Percentiles rank a stretch among this genome's conserved stretches.
These are phyloP conservation scores for Stephanodiscus minutulus DNA, from an alignment of 108 stramenopile genomes.

Conservation along the genomic window DNA sequence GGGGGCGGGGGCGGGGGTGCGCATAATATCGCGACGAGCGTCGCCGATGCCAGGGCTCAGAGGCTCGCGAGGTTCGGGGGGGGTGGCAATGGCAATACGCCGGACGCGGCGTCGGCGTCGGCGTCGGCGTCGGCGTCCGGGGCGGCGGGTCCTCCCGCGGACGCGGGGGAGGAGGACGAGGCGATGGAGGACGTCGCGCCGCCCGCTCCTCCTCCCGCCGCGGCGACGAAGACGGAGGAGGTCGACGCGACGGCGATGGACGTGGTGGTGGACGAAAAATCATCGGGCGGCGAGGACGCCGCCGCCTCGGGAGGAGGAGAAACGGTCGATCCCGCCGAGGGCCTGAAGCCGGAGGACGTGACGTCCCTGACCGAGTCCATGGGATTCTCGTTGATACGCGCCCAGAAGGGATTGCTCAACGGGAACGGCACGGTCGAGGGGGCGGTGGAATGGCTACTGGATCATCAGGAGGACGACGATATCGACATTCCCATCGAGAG, in stretches of 20 bases:
- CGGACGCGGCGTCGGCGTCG: background rate
- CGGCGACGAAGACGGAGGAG: conserved; percentile 21
- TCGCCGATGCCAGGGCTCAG: conserved; percentile 63
- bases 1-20: conserved; percentile 55
- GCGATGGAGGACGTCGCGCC: conserved; percentile 26
- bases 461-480: conserved; percentile 91
- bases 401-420: conserved; percentile 86
- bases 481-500: conserved; percentile 91
- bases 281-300: conserved; percentile 1
- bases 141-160: background rate
- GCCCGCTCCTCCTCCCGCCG: conserved; percentile 6
- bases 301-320: conserved; percentile 1
- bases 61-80: conserved; percentile 65
- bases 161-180: conserved; percentile 15
- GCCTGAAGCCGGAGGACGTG: conserved; percentile 55
- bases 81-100: conserved; percentile 9
- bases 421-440: conserved; percentile 81
- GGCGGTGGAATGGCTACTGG: conserved; percentile 94
- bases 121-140: background rate
- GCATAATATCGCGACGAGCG: too few relatives aligned
- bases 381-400: conserved; percentile 88
- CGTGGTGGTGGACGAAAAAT: conserved; percentile 22
- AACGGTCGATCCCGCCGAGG: conserved; percentile 55
- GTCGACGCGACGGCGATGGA: conserved; percentile 15
- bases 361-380: conserved; percentile 78